phyloP scores from a whole-genome alignment of 2,329 filamentous ascomycete species.

The Dothideomycetes sp. region DNA sequence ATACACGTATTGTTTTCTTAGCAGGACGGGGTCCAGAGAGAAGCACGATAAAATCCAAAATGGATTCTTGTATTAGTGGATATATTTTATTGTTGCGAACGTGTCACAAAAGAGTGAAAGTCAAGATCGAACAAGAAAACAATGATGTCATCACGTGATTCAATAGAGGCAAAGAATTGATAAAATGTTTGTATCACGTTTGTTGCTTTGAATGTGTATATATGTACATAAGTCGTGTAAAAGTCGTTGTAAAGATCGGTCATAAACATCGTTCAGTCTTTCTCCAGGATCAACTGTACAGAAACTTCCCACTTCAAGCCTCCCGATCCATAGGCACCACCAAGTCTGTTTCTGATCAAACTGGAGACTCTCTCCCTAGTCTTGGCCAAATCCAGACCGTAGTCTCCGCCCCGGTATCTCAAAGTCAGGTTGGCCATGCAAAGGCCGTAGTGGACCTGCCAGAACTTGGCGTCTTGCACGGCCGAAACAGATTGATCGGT shows the following conservation, averaged over 20 bases:
- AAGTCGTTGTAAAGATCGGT: constrained; percentile 6
- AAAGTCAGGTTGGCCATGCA: constrained; percentile 93
- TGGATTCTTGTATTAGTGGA: neutral
- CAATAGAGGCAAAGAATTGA: neutral
- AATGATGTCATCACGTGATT: neutral
- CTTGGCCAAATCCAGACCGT: constrained; percentile 57
- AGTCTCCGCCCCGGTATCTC: constrained; percentile 53
- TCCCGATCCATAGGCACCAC: constrained; percentile 76
- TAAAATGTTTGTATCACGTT: neutral
- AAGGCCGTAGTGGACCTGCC: constrained; percentile 96
- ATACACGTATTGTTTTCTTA: neutral
- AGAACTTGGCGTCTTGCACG: constrained; percentile 88
- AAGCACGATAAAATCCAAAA: neutral
- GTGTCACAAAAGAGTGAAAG: constrained; percentile 1
- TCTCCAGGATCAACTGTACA: constrained; percentile 60
- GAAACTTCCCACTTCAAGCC: constrained; percentile 89
- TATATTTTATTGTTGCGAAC: neutral
- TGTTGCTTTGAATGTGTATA: constrained; percentile 4
- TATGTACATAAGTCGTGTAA: constrained; percentile 10
- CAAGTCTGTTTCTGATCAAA: constrained; percentile 74
- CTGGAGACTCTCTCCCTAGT: constrained; percentile 67
- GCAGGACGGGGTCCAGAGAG: neutral
- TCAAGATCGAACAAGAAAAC: constrained; percentile 3
- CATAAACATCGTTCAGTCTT: constrained; percentile 21
- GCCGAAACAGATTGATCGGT: constrained; percentile 64